Evolutionary conservation across 371 early-diverging fungal genomes (phyloP).

Genomic region (Mucor ambiguus): DNA sequence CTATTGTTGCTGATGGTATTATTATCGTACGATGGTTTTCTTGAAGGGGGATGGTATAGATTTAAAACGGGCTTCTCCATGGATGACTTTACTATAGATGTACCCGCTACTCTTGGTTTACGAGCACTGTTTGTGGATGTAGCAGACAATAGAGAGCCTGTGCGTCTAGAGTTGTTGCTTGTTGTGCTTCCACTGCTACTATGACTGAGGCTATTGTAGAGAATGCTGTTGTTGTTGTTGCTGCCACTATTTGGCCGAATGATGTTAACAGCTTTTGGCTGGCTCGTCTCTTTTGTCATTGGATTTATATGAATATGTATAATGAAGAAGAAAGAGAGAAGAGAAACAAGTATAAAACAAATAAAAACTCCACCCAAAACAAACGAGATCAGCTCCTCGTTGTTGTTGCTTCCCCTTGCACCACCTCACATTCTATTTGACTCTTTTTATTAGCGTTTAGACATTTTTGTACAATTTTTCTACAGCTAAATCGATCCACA

Average conservation of each 20-base stretch:
- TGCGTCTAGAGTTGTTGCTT: slow-evolving; percentile 10
- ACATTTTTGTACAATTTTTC: not conserved
- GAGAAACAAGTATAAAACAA: not conserved
- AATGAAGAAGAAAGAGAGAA: slow-evolving; percentile 6
- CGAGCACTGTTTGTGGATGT: slow-evolving; percentile 14
- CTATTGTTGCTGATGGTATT: not conserved
- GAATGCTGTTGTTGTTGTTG: not conserved
- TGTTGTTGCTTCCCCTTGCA: slow-evolving; percentile 6
- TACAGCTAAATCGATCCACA: not conserved
- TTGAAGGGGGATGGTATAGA: slow-evolving; percentile 29
- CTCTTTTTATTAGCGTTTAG: not conserved
- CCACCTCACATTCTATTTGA: not conserved
- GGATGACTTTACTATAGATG: slow-evolving; percentile 6
- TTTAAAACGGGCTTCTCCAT: slow-evolving; percentile 24
- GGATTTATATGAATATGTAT: not conserved
- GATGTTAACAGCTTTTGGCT: slow-evolving; percentile 35
- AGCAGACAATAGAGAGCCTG: slow-evolving; percentile 8
- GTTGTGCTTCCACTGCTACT: slow-evolving; percentile 18
- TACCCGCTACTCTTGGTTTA: slow-evolving; percentile 18
- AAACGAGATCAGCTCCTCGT: not conserved
- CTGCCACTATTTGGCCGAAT: slow-evolving; percentile 21
- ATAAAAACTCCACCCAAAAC: not conserved
- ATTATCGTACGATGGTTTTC: slow-evolving; percentile 21
- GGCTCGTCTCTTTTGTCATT: slow-evolving; percentile 31
- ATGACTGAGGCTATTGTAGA: slow-evolving; percentile 5